Evolutionary conservation across 176 grass and related monocot genomes (phyloP).

Genomic region (Themeda triandra): DNA sequence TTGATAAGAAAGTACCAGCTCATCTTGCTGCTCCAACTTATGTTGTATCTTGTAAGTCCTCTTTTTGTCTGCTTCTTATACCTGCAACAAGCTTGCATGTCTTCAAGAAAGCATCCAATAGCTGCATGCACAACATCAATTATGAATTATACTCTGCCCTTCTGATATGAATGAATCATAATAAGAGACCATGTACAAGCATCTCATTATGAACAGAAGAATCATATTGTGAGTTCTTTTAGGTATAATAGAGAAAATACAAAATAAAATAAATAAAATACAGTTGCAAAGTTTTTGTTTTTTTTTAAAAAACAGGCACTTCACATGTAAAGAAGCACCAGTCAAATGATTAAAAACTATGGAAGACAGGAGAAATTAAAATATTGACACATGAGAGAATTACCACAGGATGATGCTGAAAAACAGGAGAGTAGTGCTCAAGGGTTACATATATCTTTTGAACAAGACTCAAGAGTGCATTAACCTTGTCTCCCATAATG

Average conservation of each 20-base stretch:
- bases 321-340: constrained; percentile 6
- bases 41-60: constrained; percentile 35
- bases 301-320: background rate
- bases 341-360: background rate
- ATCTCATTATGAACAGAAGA: background rate
- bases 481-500: constrained; percentile 74
- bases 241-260: constrained; percentile 11
- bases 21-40: constrained; percentile 30
- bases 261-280: background rate
- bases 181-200: background rate
- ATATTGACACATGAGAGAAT: constrained; percentile 19
- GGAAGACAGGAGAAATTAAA: constrained; percentile 3
- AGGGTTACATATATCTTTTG: constrained; percentile 89
- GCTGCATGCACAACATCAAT: constrained; percentile 40
- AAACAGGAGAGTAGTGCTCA: constrained; percentile 78
- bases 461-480: constrained; percentile 67
- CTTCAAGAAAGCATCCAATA: constrained; percentile 85
- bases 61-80: constrained; percentile 58
- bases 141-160: constrained; percentile 4
- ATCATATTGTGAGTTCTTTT: background rate
- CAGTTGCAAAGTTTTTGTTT: background rate
- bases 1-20: constrained; percentile 20
- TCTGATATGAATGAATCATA: constrained; percentile 5
- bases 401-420: constrained; percentile 94
- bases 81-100: constrained; percentile 71